Evolutionary conservation across 768 basidiomycete genomes (phyloP).

Genomic region (Pilatotrama ljubarskyi): DNA sequence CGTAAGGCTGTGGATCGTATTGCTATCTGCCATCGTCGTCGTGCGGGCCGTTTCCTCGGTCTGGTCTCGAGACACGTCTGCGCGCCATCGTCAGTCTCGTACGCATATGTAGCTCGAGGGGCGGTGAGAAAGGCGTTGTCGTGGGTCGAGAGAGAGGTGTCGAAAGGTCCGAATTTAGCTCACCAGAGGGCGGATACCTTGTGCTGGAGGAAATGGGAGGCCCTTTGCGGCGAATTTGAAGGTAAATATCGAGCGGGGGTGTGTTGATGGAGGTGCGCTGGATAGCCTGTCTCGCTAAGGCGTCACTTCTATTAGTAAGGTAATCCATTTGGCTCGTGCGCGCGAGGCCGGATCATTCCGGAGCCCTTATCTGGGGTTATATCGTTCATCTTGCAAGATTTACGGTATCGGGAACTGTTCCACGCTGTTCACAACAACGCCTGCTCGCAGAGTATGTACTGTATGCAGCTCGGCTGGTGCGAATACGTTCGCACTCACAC

Average conservation of each 20-base stretch:
- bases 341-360: neutral
- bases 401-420: no score
- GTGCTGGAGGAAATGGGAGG: constrained; percentile 2
- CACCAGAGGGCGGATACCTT: constrained; percentile 15
- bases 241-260: constrained; percentile 19
- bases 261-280: constrained; percentile 18
- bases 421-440: no score
- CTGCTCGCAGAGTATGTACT: no score
- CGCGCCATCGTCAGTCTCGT: constrained; percentile 4
- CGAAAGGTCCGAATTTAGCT: constrained; percentile 18
- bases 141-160: neutral
- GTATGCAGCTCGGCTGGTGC: no score
- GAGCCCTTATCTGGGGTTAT: constrained; percentile 1
- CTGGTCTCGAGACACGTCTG: neutral
- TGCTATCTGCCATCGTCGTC: constrained; percentile 22
- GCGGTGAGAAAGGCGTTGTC: neutral
- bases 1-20: constrained; percentile 21
- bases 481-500: no score
- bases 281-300: constrained; percentile 5
- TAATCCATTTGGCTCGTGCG: constrained; percentile 5
- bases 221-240: constrained; percentile 18
- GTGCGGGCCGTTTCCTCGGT: neutral
- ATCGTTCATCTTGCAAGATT: neutral
- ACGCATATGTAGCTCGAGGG: neutral
- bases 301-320: constrained; percentile 17